A percentile compares a stretch with the other conserved stretches of the same genome.
phyloP scores from a whole-genome alignment of 2,329 filamentous ascomycete species.

The Aspergillus sojae region DNA sequence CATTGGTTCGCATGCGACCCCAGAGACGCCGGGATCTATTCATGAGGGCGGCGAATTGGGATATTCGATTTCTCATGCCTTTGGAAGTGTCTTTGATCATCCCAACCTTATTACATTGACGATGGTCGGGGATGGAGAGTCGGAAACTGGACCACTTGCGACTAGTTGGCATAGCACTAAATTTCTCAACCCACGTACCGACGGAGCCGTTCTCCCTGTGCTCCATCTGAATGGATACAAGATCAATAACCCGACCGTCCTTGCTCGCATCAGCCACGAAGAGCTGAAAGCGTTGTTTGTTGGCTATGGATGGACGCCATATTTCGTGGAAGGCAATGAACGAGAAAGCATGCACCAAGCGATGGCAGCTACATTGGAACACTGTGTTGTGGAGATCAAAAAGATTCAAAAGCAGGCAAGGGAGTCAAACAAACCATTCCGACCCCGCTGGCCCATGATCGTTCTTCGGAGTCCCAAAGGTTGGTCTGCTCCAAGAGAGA shows the following conservation, averaged over 20 bases:
- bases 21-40: slow-evolving; percentile 74
- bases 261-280: slow-evolving; percentile 73
- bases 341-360: slow-evolving; percentile 76
- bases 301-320: slow-evolving; percentile 78
- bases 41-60: slow-evolving; percentile 81
- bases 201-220: slow-evolving; percentile 76
- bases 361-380: slow-evolving; percentile 76
- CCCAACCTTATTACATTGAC: slow-evolving; percentile 74
- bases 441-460: slow-evolving; percentile 78
- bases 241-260: slow-evolving; percentile 77
- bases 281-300: slow-evolving; percentile 70
- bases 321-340: slow-evolving; percentile 78
- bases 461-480: slow-evolving; percentile 77
- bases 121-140: slow-evolving; percentile 79
- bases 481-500: slow-evolving; percentile 74
- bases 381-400: slow-evolving; percentile 70
- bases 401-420: slow-evolving; percentile 72
- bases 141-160: slow-evolving; percentile 78
- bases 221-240: slow-evolving; percentile 83
- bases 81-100: slow-evolving; percentile 75
- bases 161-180: slow-evolving; percentile 83
- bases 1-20: slow-evolving; percentile 75
- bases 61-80: slow-evolving; percentile 79
- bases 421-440: slow-evolving; percentile 68
- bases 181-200: slow-evolving; percentile 76